Base-by-base conservation (phyloP, 2,329 filamentous ascomycete species). In the Scedosporium aurantiacum region DNA sequence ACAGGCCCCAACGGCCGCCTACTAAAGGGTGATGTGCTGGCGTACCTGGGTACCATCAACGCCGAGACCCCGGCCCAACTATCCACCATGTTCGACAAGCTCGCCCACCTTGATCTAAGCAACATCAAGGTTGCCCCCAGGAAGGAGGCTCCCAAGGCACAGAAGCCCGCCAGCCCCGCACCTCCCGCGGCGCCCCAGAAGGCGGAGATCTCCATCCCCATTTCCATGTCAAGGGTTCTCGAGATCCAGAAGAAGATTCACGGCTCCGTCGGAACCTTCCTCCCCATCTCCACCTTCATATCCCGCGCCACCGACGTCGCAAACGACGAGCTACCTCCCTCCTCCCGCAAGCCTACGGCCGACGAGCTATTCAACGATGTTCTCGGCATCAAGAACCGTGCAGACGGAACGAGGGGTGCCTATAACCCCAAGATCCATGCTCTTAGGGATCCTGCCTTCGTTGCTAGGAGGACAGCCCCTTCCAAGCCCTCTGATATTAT, bases 1-100 rank as follows among this genome's bases (percentile, higher is more conserved):
- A 93, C 90, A 21, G 94, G 94, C 25, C 94, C 94, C 32, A 86
- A 87, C 68, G 91, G 92, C 62, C 87, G 94, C 64, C 79, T 99
- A 61, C 82, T 99, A 64, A 99, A 99, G 81, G 94, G 94, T 61
- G 94, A 99, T 71, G 88, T 99, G 5, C 84, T 99, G 60, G 92
- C 91, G 57, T 94, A 93, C 73, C 75, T 97, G 16, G 94, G 94
- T 64, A 79, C 81, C 67, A 90, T 97, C 69, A 79, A 87, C 63
- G 78, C 85, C 65, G 80, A 85, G 63, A 88, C 90, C 66, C 89
- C 93, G 1, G 81, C 83, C 23, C 79, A 85, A 64, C 82, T 91
- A 67, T 88, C 89, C 61, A 78, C 82, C 62, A 85, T 84, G 60
- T 87, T 96, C 70, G 79, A 84, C 63, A 87, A 91, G 73, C 84